Evolutionary conservation across 495 filamentous ascomycete genomes (phyloP), one percentile per base, ranked within the genome.

Genomic region (Daldinia childiae): DNA sequence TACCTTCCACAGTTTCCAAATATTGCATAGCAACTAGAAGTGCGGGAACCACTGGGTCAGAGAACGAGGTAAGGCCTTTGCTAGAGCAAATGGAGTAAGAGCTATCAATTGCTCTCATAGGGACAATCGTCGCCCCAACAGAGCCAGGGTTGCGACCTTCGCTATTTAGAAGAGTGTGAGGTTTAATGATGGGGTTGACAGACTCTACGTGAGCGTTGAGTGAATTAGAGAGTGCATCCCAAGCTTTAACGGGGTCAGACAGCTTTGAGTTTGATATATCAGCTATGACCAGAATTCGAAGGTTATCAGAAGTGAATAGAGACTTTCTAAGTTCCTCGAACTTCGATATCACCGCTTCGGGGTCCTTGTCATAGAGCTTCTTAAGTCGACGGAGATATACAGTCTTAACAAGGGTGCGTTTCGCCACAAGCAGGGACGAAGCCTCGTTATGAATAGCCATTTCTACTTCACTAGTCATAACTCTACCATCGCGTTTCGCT

Each of bases 21-120:
- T 97, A 98, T 11, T 93, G 87, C 32, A 91, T 87, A 1, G 94
- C 95, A 9, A 98, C 93, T 69, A 97, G 85, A 54, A 95, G 83
- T 2, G 96, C 90, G 1, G 95, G 94, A 12, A 98, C 82, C 26
- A 85, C 84, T 0, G 93, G 92, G 72, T 97, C 89, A 45, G 87
- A 84, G 74, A 90, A 93, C 0, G 89, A 91, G 48, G 87, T 83
- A 2, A 94, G 88, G 43, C 95, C 95, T 19, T 86, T 86, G 48
- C 88, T 87, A 17, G 92, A 90, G 64, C 91, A 88, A 48, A 94
- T 85, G 29, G 90, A 90, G 82, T 91, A 98, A 3, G 93, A 96
- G n/a, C 90, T 94, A 82, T 99, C 95, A 60, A 97, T 91, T 6
- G 94, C 92, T 1, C 92, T 88, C 87, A 99, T 92, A 15, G 95